Conservation (phyloP, 2,329 filamentous ascomycete species). For the Coniochaeta ligniaria region DNA sequence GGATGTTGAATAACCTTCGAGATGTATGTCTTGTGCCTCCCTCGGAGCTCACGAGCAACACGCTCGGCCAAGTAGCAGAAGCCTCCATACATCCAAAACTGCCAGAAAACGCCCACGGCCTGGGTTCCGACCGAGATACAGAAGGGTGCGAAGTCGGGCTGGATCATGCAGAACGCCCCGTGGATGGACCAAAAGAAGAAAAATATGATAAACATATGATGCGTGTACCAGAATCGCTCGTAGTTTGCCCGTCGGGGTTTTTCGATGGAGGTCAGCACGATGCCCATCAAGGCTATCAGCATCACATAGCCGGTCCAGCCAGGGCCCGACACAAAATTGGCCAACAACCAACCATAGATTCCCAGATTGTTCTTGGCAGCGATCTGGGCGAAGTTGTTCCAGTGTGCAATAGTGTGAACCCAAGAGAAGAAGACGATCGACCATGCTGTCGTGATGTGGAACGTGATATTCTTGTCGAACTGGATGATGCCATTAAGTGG, state of each 20-base stretch:
- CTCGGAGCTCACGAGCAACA: constrained; percentile 69
- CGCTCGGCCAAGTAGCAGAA: constrained; percentile 76
- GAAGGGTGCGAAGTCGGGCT: constrained; percentile 73
- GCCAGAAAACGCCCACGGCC: constrained; percentile 74
- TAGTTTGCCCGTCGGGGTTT: constrained; percentile 75
- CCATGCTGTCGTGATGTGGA: constrained; percentile 80
- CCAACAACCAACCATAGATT: constrained; percentile 68
- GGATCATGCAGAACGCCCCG: constrained; percentile 86
- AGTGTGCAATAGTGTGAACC: constrained; percentile 80
- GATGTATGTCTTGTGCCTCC: constrained; percentile 76
- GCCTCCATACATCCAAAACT: constrained; percentile 81
- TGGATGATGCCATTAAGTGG: constrained; percentile 81
- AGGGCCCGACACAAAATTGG: constrained; percentile 72
- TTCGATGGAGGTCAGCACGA: constrained; percentile 71
- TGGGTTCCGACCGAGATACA: constrained; percentile 61
- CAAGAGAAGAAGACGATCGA: constrained; percentile 84
- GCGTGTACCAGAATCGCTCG: constrained; percentile 85
- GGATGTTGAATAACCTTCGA: constrained; percentile 87
- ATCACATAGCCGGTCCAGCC: constrained; percentile 86
- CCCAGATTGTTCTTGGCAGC: constrained; percentile 69
- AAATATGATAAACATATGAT: constrained; percentile 83
- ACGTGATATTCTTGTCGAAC: constrained; percentile 85
- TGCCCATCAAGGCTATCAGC: constrained; percentile 70
- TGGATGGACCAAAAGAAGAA: constrained; percentile 90
- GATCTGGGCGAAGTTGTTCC: constrained; percentile 78